Evolutionary conservation across 257 asterid species (phyloP), one percentile per base, ranked within the genome.

Genomic region (Ophiorrhiza pumila): DNA sequence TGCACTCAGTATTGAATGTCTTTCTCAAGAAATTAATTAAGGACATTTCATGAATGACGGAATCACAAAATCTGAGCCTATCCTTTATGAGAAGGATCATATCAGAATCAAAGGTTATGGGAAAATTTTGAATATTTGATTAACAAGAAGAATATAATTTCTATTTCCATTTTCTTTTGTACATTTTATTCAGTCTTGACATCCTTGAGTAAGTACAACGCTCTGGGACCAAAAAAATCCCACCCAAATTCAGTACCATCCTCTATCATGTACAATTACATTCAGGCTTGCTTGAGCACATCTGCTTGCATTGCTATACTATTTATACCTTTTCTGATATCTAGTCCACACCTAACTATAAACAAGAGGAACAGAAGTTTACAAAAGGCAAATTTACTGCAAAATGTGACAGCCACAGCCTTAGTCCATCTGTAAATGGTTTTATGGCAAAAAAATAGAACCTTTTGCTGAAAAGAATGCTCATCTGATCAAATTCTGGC

Each of bases 181-280:
- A 80, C 80, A 81, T 69, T 74, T 2, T 58, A 62, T 52, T 22
- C 53, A 14, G 35, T 41, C 45, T 10, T 22, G 63, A 9, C 45
- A 65, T 39, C 73, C 69, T 62, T 2, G 74, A 71, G 42, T 37
- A 45, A 52, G 39, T 37, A 64, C 17, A 46, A 66, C 42, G 59
- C 60, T 43, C 69, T 42, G 65, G 70, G 68, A 56, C 71, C 65
- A 47, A 80, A 66, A 72, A 43, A 75, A 65, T 17, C 45, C 73
- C 68, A 58, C 34, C 80, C 82, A 78, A 68, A 71, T 72, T 63
- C 82, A 72, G 80, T 75, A 77, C 75, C 49, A 56, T 81, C 78
- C 82, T 84, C 63, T 74, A 49, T 69, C 78, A 78, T 86, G 74
- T 77, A 80, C 89, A 80, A 68, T 78, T 78, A 71, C 74, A 73